Evolutionary conservation across 2,329 filamentous ascomycete species (phyloP).

Genomic region (Pseudogymnoascus sp.): DNA sequence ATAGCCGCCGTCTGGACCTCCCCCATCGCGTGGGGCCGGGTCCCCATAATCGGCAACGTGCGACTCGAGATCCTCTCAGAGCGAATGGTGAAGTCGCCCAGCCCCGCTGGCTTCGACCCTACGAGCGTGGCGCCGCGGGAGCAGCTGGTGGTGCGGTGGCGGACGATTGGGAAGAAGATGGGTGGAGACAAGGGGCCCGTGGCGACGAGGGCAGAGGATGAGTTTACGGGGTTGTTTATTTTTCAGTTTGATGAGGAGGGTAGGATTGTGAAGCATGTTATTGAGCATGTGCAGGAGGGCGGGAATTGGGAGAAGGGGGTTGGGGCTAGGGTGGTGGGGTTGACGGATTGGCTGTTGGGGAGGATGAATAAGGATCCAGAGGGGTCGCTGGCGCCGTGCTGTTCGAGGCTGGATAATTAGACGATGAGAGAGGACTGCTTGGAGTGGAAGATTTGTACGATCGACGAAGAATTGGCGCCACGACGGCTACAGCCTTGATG

Average conservation of each 20-base stretch:
- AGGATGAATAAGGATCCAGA: slow-evolving; percentile 47
- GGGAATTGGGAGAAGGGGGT: slow-evolving; percentile 73
- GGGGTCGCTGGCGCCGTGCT: slow-evolving; percentile 15
- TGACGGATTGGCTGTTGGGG: slow-evolving; percentile 92
- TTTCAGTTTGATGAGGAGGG: slow-evolving; percentile 92
- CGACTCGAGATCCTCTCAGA: slow-evolving; percentile 81
- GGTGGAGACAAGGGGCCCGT: slow-evolving; percentile 43
- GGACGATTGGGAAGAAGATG: slow-evolving; percentile 51
- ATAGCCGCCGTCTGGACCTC: slow-evolving; percentile 92
- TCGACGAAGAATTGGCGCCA: not conserved
- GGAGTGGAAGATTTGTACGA: not conserved
- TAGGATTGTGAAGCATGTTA: slow-evolving; percentile 76
- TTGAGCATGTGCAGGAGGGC: slow-evolving; percentile 83
- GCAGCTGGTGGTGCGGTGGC: slow-evolving; percentile 87
- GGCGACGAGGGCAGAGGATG: slow-evolving; percentile 43
- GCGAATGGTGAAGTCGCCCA: slow-evolving; percentile 53
- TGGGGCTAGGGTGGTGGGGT: slow-evolving; percentile 75
- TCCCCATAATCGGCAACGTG: slow-evolving; percentile 86
- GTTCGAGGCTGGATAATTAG: not conserved
- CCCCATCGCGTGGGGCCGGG: slow-evolving; percentile 87
- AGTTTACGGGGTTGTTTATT: slow-evolving; percentile 86
- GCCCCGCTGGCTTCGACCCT: slow-evolving; percentile 20
- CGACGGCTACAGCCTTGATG: not conserved
- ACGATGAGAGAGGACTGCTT: not conserved
- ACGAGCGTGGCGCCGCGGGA: slow-evolving; percentile 40